A percentile compares a stretch with the other conserved stretches of the same genome.
Conservation (phyloP, 371 early-diverging fungal species). For the Nematocida parisii region DNA sequence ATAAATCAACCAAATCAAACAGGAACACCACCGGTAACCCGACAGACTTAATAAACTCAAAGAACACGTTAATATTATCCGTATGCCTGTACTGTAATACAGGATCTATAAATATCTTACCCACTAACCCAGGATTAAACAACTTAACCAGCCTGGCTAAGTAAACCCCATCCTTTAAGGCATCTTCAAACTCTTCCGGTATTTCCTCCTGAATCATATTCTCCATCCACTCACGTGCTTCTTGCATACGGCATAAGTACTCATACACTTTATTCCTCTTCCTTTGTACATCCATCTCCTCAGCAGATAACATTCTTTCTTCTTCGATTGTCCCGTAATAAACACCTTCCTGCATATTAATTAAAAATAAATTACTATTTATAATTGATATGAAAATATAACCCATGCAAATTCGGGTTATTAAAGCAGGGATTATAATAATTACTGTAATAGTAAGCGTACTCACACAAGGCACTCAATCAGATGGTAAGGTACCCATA, state of each 20-base stretch:
- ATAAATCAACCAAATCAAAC: constrained; percentile 94
- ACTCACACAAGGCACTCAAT: no score
- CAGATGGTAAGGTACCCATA: not conserved
- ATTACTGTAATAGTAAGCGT: no score
- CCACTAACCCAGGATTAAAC: constrained; percentile 79
- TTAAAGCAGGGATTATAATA: no score
- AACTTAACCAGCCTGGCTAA: constrained; percentile 82
- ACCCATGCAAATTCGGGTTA: no score
- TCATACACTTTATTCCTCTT: constrained; percentile 87
- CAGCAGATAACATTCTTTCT: constrained; percentile 55
- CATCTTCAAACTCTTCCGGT: constrained; percentile 72
- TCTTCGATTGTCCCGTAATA: constrained; percentile 60
- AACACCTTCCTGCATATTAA: constrained; percentile 50
- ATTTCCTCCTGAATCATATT: constrained; percentile 77
- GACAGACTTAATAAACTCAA: constrained; percentile 76
- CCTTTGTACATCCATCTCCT: constrained; percentile 84
- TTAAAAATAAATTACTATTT: constrained; percentile 29
- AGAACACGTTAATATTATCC: constrained; percentile 92
- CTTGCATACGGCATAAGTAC: constrained; percentile 93
- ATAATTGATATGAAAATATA: not conserved
- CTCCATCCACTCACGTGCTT: constrained; percentile 85
- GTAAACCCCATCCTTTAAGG: constrained; percentile 83
- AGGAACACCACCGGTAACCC: constrained; percentile 83
- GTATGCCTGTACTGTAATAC: constrained; percentile 88
- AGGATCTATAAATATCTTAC: constrained; percentile 77